These are phyloP conservation scores for Lathyrus oleraceus DNA, from an alignment of 306 rosid species.

Conservation along the genomic window DNA sequence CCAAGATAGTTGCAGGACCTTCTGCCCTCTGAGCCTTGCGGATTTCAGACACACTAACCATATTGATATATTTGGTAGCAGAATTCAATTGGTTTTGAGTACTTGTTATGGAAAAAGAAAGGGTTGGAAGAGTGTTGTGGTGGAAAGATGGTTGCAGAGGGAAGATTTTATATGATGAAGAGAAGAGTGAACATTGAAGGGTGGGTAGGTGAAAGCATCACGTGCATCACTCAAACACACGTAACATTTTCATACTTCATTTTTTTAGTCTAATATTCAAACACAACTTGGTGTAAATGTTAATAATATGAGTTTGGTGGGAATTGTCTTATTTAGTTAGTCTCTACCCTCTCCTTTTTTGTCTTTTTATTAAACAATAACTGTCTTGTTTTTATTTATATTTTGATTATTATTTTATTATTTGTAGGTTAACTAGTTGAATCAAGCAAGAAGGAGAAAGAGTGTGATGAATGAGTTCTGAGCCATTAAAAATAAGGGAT, in stretches of 20 bases:
- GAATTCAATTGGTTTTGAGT: neutral
- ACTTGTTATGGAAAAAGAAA: neutral
- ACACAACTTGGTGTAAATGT: no score
- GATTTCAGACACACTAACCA: conserved; percentile 38
- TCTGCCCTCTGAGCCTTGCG: conserved; percentile 40
- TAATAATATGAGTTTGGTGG: no score
- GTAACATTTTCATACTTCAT: neutral
- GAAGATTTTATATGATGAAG: neutral
- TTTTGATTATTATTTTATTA: no score
- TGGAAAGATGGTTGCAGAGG: neutral
- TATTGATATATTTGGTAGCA: neutral
- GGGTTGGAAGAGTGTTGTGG: neutral
- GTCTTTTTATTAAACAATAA: no score
- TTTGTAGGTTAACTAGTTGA: no score
- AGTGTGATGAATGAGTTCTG: no score
- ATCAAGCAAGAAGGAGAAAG: no score
- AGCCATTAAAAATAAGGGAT: no score
- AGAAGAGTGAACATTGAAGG: neutral
- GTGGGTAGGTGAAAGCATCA: neutral
- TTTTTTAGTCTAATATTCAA: no score
- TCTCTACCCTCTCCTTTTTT: no score
- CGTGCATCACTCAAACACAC: neutral
- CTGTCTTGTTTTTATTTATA: no score
- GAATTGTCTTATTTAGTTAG: no score
- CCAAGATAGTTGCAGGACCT: conserved; percentile 38